Conservation (phyloP, 2,329 filamentous ascomycete species). For the Verticillium albo-atrum region DNA sequence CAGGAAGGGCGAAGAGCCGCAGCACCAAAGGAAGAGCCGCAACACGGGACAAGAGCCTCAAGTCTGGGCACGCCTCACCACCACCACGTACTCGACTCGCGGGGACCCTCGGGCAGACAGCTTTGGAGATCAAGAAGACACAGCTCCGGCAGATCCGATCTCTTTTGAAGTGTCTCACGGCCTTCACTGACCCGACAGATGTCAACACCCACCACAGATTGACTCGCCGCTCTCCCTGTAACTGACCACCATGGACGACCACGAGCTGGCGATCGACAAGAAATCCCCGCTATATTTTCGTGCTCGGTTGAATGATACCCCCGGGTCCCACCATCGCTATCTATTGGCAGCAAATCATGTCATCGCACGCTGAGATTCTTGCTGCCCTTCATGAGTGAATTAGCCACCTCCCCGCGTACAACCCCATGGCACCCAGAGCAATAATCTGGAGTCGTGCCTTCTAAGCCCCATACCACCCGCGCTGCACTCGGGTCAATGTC, state of each 20-base stretch:
- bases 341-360: not conserved
- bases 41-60: not conserved
- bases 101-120: not conserved
- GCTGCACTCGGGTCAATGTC: not conserved
- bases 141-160: not conserved
- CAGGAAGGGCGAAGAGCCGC: not conserved
- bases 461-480: not conserved
- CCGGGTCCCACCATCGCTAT: not conserved
- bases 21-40: not conserved
- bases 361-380: not conserved
- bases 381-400: not conserved
- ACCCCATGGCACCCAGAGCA: not conserved
- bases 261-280: not conserved
- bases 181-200: not conserved
- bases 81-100: not conserved
- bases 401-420: not conserved
- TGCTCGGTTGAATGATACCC: not conserved
- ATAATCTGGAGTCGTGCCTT: not conserved
- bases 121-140: not conserved
- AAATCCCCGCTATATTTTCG: not conserved
- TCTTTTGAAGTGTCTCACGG: not conserved
- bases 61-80: not conserved
- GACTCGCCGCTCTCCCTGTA: not conserved
- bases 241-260: not conserved
- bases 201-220: not conserved